Base-by-base conservation (phyloP, 441 rosid species). In the Macaranga tanarius region DNA sequence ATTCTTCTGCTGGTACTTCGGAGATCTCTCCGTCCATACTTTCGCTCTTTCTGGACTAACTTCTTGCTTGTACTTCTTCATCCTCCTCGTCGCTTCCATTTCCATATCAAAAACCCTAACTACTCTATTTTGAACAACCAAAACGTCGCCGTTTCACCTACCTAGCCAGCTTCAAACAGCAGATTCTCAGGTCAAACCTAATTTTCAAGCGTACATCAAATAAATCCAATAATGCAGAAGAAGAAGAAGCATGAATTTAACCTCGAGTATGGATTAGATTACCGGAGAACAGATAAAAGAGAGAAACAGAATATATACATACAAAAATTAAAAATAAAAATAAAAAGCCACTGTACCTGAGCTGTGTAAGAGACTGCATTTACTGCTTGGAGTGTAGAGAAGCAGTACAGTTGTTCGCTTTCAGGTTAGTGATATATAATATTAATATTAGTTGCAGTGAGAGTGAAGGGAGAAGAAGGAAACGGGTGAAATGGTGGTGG, bases 11-110 rank as follows among this genome's bases (percentile, higher is more conserved):
- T 87, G 86, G 63, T 91, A 92, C 82, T 89, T 91, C 0, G 96
- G 97, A 25, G 97, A 89, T 73, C 81, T 91, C 88, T 95, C 97
- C 20, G 86, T 92, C 99, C 99, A 92, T 55, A 95, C 96, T 79
- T 86, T 95, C 22, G 97, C 87, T 79, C 99, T 87, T 77, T 91
- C 97, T 31, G 99, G 99, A 83, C 99, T 95, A 65, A 90, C 83
- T 55, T 89, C 82, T 58, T 89, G 89, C 71, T 86, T 84, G 73
- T 84, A 86, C 79, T 89, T 92, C 81, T 77, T 94, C 92, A 86
- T 88, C 81, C 88, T 84, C 47, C 38, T 34, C 38, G 77, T 34
- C 38, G 77, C 74, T 84, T 92, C 95, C 97, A 89, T 86, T 48
- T 56, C 63, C 54, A 60, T 65, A 59, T 73, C 73, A 69, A 67